These are phyloP conservation scores for Dryas octopetala DNA, from an alignment of 306 rosid genomes.

Conservation along the genomic window DNA sequence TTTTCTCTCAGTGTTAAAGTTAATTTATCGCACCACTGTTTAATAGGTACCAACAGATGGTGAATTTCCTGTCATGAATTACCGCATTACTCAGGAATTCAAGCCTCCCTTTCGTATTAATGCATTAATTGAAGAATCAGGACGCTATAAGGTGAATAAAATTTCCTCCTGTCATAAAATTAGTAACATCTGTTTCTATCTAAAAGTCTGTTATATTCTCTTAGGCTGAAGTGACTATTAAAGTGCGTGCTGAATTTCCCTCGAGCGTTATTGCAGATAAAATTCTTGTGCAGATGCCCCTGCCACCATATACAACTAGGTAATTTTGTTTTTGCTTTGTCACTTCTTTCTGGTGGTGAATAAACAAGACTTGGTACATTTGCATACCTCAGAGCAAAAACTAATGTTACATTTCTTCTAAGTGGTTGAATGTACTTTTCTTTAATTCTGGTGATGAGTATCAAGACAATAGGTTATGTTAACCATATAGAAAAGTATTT, in stretches of 20 bases:
- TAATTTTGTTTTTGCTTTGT: constrained; percentile 35
- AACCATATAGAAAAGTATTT: neutral
- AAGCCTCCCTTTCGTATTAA: constrained; percentile 85
- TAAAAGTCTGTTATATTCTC: constrained; percentile 21
- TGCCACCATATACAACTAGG: constrained; percentile 81
- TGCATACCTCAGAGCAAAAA: neutral
- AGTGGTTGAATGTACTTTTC: neutral
- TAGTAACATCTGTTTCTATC: constrained; percentile 20
- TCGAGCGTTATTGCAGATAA: constrained; percentile 68
- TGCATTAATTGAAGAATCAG: constrained; percentile 84
- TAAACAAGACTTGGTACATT: neutral
- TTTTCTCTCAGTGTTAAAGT: constrained; percentile 11
- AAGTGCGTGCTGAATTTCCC: constrained; percentile 75
- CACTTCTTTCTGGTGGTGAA: constrained; percentile 1
- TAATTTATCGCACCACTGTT: constrained; percentile 21
- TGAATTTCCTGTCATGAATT: constrained; percentile 95
- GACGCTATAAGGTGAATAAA: constrained; percentile 62
- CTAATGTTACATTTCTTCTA: neutral
- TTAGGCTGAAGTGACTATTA: constrained; percentile 84
- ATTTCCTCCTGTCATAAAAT: constrained; percentile 7
- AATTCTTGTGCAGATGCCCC: constrained; percentile 72
- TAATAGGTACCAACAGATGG: constrained; percentile 85
- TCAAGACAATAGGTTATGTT: neutral
- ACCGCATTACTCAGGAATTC: constrained; percentile 85
- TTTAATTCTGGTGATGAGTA: neutral